Evolutionary conservation across 768 basidiomycete genomes (phyloP).

Genomic region (Tricholoma terreum): DNA sequence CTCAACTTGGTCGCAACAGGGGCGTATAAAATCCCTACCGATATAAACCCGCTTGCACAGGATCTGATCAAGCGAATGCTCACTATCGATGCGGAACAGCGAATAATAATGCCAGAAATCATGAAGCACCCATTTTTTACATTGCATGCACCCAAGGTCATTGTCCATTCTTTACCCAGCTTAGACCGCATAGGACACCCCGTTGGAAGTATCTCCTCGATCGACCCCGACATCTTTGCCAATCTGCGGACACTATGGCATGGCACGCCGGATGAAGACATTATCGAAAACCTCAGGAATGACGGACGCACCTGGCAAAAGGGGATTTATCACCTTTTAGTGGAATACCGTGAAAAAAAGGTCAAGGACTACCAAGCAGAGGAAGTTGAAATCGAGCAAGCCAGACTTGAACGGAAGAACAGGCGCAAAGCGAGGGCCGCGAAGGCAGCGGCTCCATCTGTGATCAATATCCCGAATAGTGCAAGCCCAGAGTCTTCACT

Average conservation of each 20-base stretch:
- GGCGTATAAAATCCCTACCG: constrained; percentile 67
- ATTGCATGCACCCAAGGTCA: constrained; percentile 46
- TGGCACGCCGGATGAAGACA: constrained; percentile 68
- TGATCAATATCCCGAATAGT: constrained; percentile 22
- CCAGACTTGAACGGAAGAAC: constrained; percentile 34
- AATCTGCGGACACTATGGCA: constrained; percentile 94
- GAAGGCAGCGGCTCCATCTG: constrained; percentile 12
- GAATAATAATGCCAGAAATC: constrained; percentile 84
- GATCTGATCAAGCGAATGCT: constrained; percentile 83
- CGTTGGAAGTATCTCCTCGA: constrained; percentile 54
- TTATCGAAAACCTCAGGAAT: constrained; percentile 65
- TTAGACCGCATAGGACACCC: constrained; percentile 70
- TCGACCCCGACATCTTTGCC: constrained; percentile 87
- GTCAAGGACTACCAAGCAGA: constrained; percentile 75
- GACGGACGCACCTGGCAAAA: constrained; percentile 88
- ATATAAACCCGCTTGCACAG: constrained; percentile 66
- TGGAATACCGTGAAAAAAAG: constrained; percentile 74
- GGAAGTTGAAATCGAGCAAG: constrained; percentile 43
- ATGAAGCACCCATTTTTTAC: constrained; percentile 77
- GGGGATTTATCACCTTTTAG: constrained; percentile 89
- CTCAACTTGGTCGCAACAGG: constrained; percentile 79
- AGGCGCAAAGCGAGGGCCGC: constrained; percentile 26
- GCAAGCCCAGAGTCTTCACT: constrained; percentile 25
- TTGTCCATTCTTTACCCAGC: constrained; percentile 46
- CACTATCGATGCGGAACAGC: constrained; percentile 62